These are phyloP conservation scores for Iodosphaeria phyllophila DNA, from an alignment of 2,329 filamentous ascomycete genomes.

Conservation along the genomic window DNA sequence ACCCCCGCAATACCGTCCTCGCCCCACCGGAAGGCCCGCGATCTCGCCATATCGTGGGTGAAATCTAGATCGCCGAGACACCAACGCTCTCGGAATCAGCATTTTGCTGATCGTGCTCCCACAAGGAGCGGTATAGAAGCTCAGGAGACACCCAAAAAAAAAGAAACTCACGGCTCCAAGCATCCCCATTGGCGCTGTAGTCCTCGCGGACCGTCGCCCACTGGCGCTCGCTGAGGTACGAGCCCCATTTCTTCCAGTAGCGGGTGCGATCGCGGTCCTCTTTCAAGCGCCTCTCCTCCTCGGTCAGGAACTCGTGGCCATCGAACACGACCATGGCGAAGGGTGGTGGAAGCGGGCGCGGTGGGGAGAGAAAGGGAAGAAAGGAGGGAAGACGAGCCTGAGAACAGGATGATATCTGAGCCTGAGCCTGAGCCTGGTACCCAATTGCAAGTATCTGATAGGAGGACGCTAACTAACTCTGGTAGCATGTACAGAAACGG, in stretches of 20 bases:
- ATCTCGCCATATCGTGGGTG: slow-evolving; percentile 78
- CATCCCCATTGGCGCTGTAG: slow-evolving; percentile 77
- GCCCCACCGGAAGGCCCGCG: slow-evolving; percentile 82
- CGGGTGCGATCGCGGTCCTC: slow-evolving; percentile 67
- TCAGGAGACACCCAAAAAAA: too few relatives aligned
- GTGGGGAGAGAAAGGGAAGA: neutral
- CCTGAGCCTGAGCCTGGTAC: too few relatives aligned
- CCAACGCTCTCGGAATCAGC: too few relatives aligned
- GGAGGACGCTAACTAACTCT: too few relatives aligned
- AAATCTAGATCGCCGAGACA: too few relatives aligned
- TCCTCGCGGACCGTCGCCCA: slow-evolving; percentile 94
- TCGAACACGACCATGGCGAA: slow-evolving; percentile 72
- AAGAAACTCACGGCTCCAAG: slow-evolving; percentile 84
- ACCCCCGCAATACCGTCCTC: slow-evolving; percentile 95
- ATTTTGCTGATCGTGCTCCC: too few relatives aligned
- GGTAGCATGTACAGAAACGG: too few relatives aligned
- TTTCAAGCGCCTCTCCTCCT: slow-evolving; percentile 78
- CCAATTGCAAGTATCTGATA: too few relatives aligned
- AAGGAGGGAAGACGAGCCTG: neutral
- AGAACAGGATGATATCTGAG: neutral
- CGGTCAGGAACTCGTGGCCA: slow-evolving; percentile 68
- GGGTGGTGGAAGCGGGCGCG: neutral
- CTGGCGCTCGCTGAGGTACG: slow-evolving; percentile 83
- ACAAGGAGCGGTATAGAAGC: too few relatives aligned
- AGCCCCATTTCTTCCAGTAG: slow-evolving; percentile 98